phyloP scores from a whole-genome alignment of 345 rosid species.

The Syzygium oleosum region DNA sequence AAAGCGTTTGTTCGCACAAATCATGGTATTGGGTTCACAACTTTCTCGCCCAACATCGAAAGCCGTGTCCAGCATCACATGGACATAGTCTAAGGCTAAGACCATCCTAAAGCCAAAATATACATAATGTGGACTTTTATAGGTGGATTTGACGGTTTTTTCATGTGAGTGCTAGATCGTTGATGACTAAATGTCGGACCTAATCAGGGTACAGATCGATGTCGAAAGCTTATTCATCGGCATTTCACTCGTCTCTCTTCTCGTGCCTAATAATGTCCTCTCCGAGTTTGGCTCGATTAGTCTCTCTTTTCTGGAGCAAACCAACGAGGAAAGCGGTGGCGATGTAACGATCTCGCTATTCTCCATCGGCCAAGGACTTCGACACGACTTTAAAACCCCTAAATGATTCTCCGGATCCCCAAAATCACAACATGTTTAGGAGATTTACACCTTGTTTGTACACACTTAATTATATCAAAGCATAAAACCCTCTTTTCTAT shows the following conservation, averaged over 20 bases:
- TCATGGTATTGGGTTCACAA: too few species aligned
- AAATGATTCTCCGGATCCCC: rapidly evolving
- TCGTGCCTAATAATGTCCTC: not conserved
- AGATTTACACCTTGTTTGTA: not conserved
- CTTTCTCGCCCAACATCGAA: too few species aligned
- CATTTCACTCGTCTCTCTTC: not conserved
- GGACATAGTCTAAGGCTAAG: rapidly evolving
- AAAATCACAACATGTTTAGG: rapidly evolving
- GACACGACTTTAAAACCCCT: rapidly evolving
- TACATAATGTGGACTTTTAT: not conserved
- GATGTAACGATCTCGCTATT: rapidly evolving
- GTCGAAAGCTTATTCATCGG: rapidly evolving
- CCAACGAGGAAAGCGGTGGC: rapidly evolving
- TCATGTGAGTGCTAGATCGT: rapidly evolving
- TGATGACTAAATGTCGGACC: not conserved
- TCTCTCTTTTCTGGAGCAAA: not conserved
- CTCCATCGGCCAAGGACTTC: not conserved
- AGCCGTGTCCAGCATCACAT: too few species aligned
- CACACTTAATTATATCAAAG: too few species aligned
- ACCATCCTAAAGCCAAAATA: not conserved
- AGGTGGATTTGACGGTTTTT: not conserved
- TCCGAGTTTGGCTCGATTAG: rapidly evolving
- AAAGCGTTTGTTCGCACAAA: too few species aligned
- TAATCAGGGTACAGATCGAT: not conserved
- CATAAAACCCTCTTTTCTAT: not conserved